Evolutionary conservation across 495 filamentous ascomycete genomes (phyloP).

Genomic region (Hypoxylon fragiforme): DNA sequence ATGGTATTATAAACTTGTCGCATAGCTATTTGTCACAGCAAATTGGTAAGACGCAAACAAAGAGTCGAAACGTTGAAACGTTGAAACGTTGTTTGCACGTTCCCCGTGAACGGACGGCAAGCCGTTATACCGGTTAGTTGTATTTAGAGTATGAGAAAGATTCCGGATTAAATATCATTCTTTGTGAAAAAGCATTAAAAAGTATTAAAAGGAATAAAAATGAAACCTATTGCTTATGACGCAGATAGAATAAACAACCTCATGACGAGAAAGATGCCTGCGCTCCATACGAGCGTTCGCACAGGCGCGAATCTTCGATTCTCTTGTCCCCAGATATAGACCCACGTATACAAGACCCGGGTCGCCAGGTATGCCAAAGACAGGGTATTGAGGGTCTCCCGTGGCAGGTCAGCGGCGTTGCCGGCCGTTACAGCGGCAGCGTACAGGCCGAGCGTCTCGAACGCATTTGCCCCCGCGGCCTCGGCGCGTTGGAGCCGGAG

Average conservation of each 20-base stretch:
- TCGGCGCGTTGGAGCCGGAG: constrained; percentile 52
- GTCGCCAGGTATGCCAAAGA: constrained; percentile 46
- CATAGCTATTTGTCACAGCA: too few species aligned
- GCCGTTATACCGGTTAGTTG: not conserved
- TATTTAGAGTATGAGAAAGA: too few species aligned
- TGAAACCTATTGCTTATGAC: too few species aligned
- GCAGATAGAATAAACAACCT: constrained; percentile 51
- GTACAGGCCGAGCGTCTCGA: constrained; percentile 55
- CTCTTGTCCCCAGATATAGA: constrained; percentile 50
- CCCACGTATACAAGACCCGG: constrained; percentile 48
- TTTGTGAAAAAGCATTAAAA: too few species aligned
- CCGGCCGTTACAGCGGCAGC: constrained; percentile 55
- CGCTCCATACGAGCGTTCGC: constrained; percentile 45
- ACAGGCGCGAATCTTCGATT: constrained; percentile 38
- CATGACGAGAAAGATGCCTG: constrained; percentile 36
- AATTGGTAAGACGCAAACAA: too few species aligned
- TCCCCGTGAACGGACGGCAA: too few species aligned
- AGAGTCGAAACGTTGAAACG: too few species aligned
- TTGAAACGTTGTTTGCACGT: too few species aligned
- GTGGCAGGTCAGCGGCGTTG: constrained; percentile 44
- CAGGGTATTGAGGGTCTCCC: constrained; percentile 44
- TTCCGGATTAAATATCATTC: too few species aligned
- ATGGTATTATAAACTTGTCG: too few species aligned
- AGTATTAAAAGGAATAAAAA: too few species aligned
- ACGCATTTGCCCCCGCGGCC: constrained; percentile 50